Percentiles rank a stretch among this genome's conserved stretches.
Evolutionary conservation across 257 asterid genomes (phyloP).

Genomic region (Plantago ovata): DNA sequence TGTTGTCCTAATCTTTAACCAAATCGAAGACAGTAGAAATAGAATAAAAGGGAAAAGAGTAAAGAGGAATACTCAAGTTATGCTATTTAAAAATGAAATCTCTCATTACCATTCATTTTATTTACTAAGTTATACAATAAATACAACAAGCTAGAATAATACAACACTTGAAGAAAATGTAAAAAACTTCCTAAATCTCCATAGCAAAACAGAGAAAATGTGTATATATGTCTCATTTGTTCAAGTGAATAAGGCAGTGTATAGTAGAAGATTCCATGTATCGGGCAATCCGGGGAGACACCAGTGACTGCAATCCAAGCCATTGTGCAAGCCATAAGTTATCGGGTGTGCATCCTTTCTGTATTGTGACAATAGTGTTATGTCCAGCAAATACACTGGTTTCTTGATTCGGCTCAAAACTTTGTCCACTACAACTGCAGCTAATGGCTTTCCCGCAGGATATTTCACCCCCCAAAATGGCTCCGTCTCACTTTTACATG

Average conservation of each 20-base stretch:
- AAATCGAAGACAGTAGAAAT: too few species aligned
- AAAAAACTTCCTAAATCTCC: too few species aligned
- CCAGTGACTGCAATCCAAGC: slow-evolving; percentile 96
- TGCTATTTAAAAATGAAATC: slow-evolving; percentile 19
- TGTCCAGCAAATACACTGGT: slow-evolving; percentile 70
- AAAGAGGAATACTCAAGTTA: too few species aligned
- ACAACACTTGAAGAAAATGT: too few species aligned
- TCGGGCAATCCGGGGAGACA: slow-evolving; percentile 96
- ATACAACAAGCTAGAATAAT: not conserved
- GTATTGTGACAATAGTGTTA: slow-evolving; percentile 69
- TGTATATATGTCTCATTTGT: not conserved
- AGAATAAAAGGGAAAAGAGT: too few species aligned
- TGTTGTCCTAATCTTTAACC: too few species aligned
- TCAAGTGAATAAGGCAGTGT: slow-evolving; percentile 48
- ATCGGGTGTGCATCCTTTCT: slow-evolving; percentile 84
- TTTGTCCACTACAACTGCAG: slow-evolving; percentile 59
- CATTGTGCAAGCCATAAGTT: slow-evolving; percentile 45
- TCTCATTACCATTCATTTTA: slow-evolving; percentile 10
- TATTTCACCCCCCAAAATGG: slow-evolving; percentile 54
- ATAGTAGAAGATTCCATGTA: slow-evolving; percentile 79
- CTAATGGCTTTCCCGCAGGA: slow-evolving; percentile 55
- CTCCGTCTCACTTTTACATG: slow-evolving; percentile 55
- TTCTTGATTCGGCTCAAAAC: slow-evolving; percentile 70
- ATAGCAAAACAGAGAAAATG: too few species aligned
- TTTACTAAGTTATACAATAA: slow-evolving; percentile 20